Conservation (phyloP, 2,329 filamentous ascomycete genomes). For the Aspergillus sojae region DNA sequence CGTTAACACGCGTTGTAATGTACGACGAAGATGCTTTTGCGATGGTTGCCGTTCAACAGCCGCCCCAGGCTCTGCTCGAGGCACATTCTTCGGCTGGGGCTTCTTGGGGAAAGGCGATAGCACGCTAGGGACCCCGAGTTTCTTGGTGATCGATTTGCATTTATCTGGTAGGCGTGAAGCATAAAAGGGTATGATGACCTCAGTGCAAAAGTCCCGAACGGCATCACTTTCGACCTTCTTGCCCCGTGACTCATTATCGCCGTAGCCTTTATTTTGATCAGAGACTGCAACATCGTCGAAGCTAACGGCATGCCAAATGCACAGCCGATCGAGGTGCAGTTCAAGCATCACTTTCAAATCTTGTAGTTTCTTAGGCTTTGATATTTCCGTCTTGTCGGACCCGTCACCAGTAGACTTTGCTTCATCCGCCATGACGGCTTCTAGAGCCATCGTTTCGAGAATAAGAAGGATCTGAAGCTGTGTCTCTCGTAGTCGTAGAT, state of each 20-base stretch:
- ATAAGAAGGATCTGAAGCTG: conserved; percentile 54
- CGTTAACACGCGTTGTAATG: conserved; percentile 50
- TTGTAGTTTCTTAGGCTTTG: conserved; percentile 43
- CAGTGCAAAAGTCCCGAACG: conserved; percentile 53
- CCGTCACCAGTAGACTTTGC: conserved; percentile 22
- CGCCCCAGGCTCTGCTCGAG: conserved; percentile 34
- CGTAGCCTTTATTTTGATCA: conserved; percentile 31
- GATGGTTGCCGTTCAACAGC: conserved; percentile 33
- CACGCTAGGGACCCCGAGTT: conserved; percentile 48
- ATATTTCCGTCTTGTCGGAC: conserved; percentile 21
- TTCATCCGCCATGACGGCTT: conserved; percentile 29
- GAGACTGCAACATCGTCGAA: conserved; percentile 38
- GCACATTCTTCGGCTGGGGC: conserved; percentile 32
- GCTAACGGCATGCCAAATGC: conserved; percentile 55
- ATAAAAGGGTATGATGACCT: conserved; percentile 55
- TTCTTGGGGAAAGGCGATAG: conserved; percentile 40
- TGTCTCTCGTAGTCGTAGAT: conserved; percentile 51
- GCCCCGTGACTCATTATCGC: conserved; percentile 30
- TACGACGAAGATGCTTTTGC: conserved; percentile 35
- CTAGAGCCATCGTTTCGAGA: conserved; percentile 50
- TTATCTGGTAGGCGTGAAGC: conserved; percentile 50
- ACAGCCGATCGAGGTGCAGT: conserved; percentile 51
- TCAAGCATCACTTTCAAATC: conserved; percentile 49
- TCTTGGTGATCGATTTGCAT: conserved; percentile 50
- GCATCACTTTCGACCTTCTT: conserved; percentile 46